These are phyloP conservation scores for Quercus phellos DNA, from an alignment of 331 rosid species.

Conservation along the genomic window DNA sequence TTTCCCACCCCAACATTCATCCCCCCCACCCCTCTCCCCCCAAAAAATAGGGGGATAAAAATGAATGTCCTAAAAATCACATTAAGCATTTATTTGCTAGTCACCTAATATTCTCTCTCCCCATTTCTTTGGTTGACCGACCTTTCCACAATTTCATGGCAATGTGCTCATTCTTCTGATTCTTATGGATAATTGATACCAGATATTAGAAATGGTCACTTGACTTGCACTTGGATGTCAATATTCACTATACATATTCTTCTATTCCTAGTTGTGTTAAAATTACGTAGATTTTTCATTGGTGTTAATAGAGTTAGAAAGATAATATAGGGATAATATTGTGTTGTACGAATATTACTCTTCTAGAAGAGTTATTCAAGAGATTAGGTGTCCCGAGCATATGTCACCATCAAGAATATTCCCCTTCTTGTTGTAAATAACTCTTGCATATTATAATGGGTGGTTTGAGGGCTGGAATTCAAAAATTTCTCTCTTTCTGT, in stretches of 20 bases:
- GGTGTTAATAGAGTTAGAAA: too few relatives aligned
- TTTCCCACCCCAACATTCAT: background rate
- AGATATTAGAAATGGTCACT: background rate
- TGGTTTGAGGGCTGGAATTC: too few relatives aligned
- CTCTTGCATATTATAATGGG: too few relatives aligned
- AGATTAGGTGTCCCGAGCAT: too few relatives aligned
- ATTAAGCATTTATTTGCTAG: background rate
- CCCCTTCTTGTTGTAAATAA: too few relatives aligned
- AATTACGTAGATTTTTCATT: background rate
- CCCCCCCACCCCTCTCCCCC: background rate
- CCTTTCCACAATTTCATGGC: background rate
- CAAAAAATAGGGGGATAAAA: background rate
- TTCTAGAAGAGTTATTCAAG: too few relatives aligned
- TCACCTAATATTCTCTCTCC: background rate
- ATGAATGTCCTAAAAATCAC: background rate
- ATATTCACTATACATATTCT: background rate
- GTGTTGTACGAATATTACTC: too few relatives aligned
- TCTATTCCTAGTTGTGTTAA: background rate
- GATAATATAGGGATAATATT: too few relatives aligned
- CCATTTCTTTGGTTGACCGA: background rate
- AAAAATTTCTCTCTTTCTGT: too few relatives aligned
- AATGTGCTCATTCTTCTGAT: background rate
- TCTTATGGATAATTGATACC: background rate
- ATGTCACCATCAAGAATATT: too few relatives aligned
- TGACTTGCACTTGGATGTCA: background rate